Evolutionary conservation across 805 yeast species (phyloP), one percentile per base, ranked within the genome.

Genomic region (Candida palmyrensis): DNA sequence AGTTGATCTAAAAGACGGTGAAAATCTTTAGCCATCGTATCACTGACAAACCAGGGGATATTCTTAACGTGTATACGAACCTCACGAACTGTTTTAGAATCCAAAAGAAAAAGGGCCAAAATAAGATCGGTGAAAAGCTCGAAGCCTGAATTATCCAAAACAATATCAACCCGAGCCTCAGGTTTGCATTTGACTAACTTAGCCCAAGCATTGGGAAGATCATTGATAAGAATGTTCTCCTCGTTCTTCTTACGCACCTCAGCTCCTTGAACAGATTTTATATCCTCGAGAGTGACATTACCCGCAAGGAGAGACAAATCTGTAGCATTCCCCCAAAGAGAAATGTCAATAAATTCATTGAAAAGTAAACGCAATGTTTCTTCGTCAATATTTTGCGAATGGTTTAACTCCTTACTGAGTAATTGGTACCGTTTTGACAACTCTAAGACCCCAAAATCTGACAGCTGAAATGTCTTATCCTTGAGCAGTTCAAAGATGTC

Each of bases 251-350:
- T 81, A 45, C 97, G 72, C 13, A 87, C 87, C 41, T 82, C 87
- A 9, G 82, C 84, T 27, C 96, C 96, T 65, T 92, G 99, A 25
- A 87, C 77, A 5, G 90, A 78, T 57, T 86, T 83, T 48, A 92
- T 82, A 44, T 92, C 96, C 29, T 89, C 96, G 18, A 87, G 55
- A 2, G 68, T 51, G 6, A 88, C 77, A n/a, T 90, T 87, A 38
- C 85, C 88, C 3, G 94, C 89, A 41, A 92, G 68, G 34, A 94
- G 64, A 0, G 97, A 87, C 50, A 92, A 71, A 57, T 92, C 99
- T 3, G 97, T 86, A 13, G 97, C 97, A 57, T 92, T 92, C 18
- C 99, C 99, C 99, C 99, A 92, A 34, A 92, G 61, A 0, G 96
- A 85, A 35, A 90, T 75, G 52, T 88, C 95, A 27, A 84, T 60